Evolutionary conservation across 2,329 filamentous ascomycete species (phyloP).

Genomic region (Fusarium coffeatum): DNA sequence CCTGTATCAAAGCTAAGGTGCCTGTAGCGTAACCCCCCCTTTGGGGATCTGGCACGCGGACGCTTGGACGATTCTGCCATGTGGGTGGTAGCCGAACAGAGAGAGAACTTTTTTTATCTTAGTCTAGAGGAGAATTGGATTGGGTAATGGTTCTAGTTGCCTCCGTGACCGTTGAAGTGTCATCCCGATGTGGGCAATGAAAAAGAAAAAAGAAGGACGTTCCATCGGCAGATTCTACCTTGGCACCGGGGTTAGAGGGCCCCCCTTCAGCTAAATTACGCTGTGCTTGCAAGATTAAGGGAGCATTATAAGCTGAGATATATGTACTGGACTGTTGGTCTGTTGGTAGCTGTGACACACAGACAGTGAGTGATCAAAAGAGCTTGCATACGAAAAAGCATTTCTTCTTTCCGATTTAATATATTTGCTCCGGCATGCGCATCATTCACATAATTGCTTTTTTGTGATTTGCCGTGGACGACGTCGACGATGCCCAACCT

Average conservation of each 20-base stretch:
- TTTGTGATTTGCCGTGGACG: not conserved
- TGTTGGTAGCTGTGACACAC: not conserved
- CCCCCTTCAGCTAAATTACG: conserved; percentile 6
- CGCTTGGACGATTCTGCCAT: conserved; percentile 27
- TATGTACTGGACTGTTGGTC: not conserved
- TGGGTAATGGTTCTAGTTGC: not conserved
- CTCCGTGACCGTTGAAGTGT: conserved; percentile 12
- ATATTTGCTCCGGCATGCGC: not conserved
- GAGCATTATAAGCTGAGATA: conserved; percentile 28
- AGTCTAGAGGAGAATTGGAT: not conserved
- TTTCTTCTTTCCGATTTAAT: not conserved
- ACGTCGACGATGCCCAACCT: not conserved
- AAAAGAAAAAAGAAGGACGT: not conserved
- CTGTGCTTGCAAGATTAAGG: conserved; percentile 5
- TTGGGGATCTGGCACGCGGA: conserved; percentile 1
- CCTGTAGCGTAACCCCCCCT: conserved; percentile 4
- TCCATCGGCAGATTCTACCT: conserved; percentile 9
- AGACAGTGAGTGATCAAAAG: not conserved
- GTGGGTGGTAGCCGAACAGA: conserved; percentile 19
- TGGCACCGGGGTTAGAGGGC: conserved; percentile 1
- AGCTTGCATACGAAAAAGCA: not conserved
- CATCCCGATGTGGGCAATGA: conserved; percentile 2
- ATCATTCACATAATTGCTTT: not conserved
- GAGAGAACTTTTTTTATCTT: not conserved
- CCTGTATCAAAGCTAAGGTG: conserved; percentile 2